Evolutionary conservation across 108 stramenopile genomes (phyloP).

Genomic region (Nannochloropsis salina): DNA sequence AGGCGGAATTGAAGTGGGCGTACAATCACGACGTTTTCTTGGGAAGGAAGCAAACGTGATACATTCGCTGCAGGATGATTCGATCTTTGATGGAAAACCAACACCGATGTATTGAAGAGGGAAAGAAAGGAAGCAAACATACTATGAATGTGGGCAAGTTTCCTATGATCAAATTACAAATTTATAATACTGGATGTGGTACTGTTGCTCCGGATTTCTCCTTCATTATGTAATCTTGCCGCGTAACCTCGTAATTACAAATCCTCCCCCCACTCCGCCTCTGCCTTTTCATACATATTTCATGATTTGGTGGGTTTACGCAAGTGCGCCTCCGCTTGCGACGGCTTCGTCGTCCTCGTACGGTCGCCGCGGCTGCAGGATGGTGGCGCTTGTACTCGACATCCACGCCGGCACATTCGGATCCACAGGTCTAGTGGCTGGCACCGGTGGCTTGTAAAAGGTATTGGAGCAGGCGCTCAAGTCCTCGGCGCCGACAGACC

Average conservation of each 20-base stretch:
- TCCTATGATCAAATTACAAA: not conserved
- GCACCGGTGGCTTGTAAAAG: slow-evolving; percentile 3
- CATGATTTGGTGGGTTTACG: not conserved
- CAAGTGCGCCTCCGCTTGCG: not conserved
- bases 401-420: not conserved
- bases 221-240: too few species aligned
- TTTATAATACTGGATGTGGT: not conserved
- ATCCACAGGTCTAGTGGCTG: not conserved
- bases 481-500: not conserved
- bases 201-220: too few species aligned
- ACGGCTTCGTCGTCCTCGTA: not conserved
- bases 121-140: too few species aligned
- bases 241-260: not conserved
- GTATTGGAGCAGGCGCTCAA: not conserved
- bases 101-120: too few species aligned
- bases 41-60: too few species aligned
- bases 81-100: too few species aligned
- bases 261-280: not conserved
- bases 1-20: too few species aligned
- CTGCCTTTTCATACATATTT: not conserved
- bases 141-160: too few species aligned
- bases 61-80: too few species aligned
- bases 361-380: not conserved
- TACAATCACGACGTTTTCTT: too few species aligned
- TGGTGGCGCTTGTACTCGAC: not conserved